Conservation (phyloP, 495 filamentous ascomycete species). For the Collariella sp. region DNA sequence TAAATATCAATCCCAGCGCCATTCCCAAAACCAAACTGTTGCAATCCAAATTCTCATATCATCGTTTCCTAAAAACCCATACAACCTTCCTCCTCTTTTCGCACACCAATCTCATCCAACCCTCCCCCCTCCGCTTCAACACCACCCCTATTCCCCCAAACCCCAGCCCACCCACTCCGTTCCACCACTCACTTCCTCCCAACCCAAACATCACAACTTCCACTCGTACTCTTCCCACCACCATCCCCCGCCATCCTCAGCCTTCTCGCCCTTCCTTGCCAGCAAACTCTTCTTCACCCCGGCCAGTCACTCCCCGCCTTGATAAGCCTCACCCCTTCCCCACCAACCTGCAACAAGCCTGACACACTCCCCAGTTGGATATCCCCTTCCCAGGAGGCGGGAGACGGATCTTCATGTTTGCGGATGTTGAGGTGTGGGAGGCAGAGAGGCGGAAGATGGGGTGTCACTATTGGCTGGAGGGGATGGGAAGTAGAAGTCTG, state of each 20-base stretch:
- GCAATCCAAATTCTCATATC: too few relatives aligned
- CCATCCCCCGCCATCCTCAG: conserved; percentile 19
- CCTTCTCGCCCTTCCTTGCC: conserved; percentile 31
- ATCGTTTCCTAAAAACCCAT: too few relatives aligned
- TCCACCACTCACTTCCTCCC: conserved; percentile 15
- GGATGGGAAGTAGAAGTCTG: neutral
- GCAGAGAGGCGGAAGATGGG: conserved; percentile 22
- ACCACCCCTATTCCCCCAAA: too few relatives aligned
- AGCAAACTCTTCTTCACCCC: conserved; percentile 19
- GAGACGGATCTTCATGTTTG: conserved; percentile 28
- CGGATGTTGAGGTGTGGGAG: conserved; percentile 30
- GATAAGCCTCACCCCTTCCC: conserved; percentile 29
- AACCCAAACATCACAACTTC: conserved; percentile 26
- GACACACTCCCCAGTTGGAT: conserved; percentile 21
- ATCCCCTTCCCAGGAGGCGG: conserved; percentile 35
- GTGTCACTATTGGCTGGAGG: neutral
- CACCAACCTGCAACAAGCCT: conserved; percentile 24
- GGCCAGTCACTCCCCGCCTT: conserved; percentile 23
- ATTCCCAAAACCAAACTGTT: too few relatives aligned
- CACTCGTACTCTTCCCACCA: conserved; percentile 18
- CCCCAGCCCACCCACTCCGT: too few relatives aligned
- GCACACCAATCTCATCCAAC: too few relatives aligned
- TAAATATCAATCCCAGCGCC: too few relatives aligned
- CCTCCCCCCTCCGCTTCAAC: too few relatives aligned
- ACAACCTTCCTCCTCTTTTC: too few relatives aligned